phyloP scores from a whole-genome alignment of 139 green algal species.

The Auxenochlorella pyrenoidosa region DNA sequence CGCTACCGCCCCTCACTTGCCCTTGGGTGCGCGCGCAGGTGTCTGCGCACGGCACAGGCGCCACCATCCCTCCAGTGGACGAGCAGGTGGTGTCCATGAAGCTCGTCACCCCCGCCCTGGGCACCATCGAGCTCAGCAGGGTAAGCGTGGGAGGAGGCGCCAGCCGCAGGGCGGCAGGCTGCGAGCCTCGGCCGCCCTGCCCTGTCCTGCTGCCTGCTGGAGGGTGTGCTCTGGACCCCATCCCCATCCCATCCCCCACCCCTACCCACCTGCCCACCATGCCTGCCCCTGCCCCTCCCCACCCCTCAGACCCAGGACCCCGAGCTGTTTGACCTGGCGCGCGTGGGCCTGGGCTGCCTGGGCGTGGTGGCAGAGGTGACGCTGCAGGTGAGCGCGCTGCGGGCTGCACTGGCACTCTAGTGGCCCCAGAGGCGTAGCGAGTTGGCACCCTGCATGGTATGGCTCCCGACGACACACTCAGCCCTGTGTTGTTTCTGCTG shows the following conservation, averaged over 20 bases:
- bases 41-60: slow-evolving; percentile 93
- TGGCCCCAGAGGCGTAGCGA: no score
- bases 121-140: slow-evolving; percentile 69
- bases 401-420: no score
- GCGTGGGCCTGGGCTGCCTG: slow-evolving; percentile 86
- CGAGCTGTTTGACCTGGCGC: slow-evolving; percentile 84
- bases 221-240: no score
- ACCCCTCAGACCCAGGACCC: slow-evolving; percentile 59
- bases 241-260: no score
- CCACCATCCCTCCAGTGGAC: slow-evolving; percentile 91
- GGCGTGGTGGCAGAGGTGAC: slow-evolving; percentile 92
- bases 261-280: not conserved
- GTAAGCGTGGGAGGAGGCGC: not conserved
- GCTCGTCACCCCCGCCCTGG: slow-evolving; percentile 89
- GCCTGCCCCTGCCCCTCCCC: no score
- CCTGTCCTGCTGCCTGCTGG: not conserved
- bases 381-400: slow-evolving; percentile 67
- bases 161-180: not conserved
- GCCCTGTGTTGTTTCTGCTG: no score
- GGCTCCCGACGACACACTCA: no score
- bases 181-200: not conserved
- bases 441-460: no score
- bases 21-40: no score
- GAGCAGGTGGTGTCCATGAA: slow-evolving; percentile 89
- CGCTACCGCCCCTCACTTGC: no score